Evolutionary conservation across 805 yeast genomes (phyloP).

Genomic region (Wickerhamomyces sydowiorum): DNA sequence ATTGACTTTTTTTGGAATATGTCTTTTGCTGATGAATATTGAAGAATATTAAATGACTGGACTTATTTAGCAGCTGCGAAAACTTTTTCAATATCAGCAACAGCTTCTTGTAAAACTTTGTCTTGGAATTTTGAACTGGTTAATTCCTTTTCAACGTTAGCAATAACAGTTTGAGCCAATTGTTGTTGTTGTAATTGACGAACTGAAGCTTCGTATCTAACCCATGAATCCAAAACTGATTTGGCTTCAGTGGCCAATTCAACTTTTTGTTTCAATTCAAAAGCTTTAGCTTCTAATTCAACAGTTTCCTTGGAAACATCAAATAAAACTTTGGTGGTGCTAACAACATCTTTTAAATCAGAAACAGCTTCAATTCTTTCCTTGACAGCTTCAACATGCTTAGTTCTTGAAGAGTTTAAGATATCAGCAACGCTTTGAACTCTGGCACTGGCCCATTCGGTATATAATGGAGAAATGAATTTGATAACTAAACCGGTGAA

Average conservation of each 20-base stretch:
- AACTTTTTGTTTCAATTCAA: slow-evolving; percentile 87
- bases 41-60: background rate
- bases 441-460: slow-evolving; percentile 88
- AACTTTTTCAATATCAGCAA: slow-evolving; percentile 85
- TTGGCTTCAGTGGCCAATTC: slow-evolving; percentile 87
- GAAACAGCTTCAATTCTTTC: slow-evolving; percentile 85
- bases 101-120: slow-evolving; percentile 82
- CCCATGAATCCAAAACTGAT: slow-evolving; percentile 97
- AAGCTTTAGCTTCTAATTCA: slow-evolving; percentile 88
- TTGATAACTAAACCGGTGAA: slow-evolving; percentile 74
- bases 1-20: background rate
- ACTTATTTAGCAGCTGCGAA: slow-evolving; percentile 40
- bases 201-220: slow-evolving; percentile 93
- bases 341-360: slow-evolving; percentile 86
- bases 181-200: slow-evolving; percentile 95
- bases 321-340: slow-evolving; percentile 86
- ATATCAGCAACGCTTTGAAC: slow-evolving; percentile 74
- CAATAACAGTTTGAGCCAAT: slow-evolving; percentile 77
- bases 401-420: slow-evolving; percentile 81
- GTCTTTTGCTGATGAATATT: background rate
- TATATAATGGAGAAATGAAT: slow-evolving; percentile 90
- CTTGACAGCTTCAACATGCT: slow-evolving; percentile 90
- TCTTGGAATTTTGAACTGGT: slow-evolving; percentile 90
- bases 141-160: slow-evolving; percentile 83
- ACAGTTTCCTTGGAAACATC: slow-evolving; percentile 96